phyloP scores from a whole-genome alignment of 116 monocot genomes.

The Phalaenopsis hybrid region DNA sequence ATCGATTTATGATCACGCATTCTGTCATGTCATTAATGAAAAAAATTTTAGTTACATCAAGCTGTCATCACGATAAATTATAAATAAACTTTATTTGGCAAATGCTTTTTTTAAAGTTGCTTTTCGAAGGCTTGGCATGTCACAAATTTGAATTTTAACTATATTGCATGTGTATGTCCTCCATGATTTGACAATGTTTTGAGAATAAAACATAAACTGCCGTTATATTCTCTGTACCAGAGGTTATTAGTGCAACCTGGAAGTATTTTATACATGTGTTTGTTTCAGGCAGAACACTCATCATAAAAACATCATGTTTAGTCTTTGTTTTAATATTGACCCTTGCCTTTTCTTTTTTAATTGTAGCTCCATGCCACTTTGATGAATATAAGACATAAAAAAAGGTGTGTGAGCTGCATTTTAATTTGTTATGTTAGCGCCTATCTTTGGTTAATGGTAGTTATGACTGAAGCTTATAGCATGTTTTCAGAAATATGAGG shows the following conservation, averaged over 20 bases:
- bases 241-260: not conserved
- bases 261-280: not conserved
- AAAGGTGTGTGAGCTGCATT: constrained; percentile 25
- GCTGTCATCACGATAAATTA: not conserved
- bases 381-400: constrained; percentile 74
- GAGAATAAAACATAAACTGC: too few species aligned
- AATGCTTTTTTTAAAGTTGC: not conserved
- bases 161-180: not conserved
- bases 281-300: constrained; percentile 1
- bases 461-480: not conserved
- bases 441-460: not conserved
- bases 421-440: not conserved
- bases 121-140: not conserved
- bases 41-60: not conserved
- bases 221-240: too few species aligned
- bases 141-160: not conserved
- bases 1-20: not conserved
- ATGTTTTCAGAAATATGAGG: constrained; percentile 24
- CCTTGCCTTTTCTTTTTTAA: not conserved
- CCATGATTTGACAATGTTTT: not conserved
- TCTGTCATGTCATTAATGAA: not conserved
- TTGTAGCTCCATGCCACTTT: constrained; percentile 88
- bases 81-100: not conserved
- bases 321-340: not conserved
- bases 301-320: not conserved